Evolutionary conservation across 257 asterid genomes (phyloP), one percentile per base, ranked within the genome.

Genomic region (Rehmannia glutinosa): DNA sequence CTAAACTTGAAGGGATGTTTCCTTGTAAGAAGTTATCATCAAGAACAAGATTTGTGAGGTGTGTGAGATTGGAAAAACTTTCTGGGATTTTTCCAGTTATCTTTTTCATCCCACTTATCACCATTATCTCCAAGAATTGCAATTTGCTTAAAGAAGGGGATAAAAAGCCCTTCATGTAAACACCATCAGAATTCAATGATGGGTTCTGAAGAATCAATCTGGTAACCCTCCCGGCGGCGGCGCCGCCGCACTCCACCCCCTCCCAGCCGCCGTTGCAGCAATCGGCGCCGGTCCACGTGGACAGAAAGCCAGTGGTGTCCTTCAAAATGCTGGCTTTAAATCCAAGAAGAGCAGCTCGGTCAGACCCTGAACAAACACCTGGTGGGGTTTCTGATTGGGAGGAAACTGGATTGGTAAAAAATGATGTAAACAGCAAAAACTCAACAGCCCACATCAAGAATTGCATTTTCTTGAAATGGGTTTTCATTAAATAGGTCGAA

Each of bases 181-280:
- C 70, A 25, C 33, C 69, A 39, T 62, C 75, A 5, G 55, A n/a
- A n/a, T n/a, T n/a, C n/a, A n/a, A 51, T 1, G 77, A 64, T 21
- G 88, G 97, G 46, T 80, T 72, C 76, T 93, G 95, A 65, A 93
- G 75, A 0, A 79, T 57, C 80, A 93, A 53, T 28, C 84, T 74
- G 35, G 19, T 85, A 5, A 93, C 96, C 12, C 92, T 69, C 1
- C 97, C 95, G 8, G 71, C 64, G 3, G 64, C 67, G 2, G 51
- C 69, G 39, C 80, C 80, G 64, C 83, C 75, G 78, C 99, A 93
- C 50, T 82, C 91, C n/a, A 93, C 82, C 3, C 99, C 99, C 60
- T 88, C 97, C 99, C 99, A 93, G 2, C 90, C 96, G 35, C 98
- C 98, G n/a, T 73, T 71, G 65, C 97, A 93, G 78, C 97, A 90